Conservation (phyloP, 1,284 basidiomycete genomes). For the Trichosporon asahii region DNA sequence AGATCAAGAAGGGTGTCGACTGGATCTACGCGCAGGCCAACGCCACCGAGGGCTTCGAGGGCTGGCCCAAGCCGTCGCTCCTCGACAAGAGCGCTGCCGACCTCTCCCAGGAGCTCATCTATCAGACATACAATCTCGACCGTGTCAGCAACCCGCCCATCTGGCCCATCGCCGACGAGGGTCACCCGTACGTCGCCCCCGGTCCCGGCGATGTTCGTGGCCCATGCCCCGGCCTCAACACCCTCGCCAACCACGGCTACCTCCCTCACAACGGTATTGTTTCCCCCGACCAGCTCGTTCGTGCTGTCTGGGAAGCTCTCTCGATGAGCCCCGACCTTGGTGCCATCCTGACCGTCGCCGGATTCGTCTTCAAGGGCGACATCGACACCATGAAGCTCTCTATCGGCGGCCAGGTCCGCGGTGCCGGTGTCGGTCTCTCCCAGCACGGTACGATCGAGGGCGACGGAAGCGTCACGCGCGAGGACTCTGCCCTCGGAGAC, state of each 20-base stretch:
- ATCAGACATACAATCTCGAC: neutral
- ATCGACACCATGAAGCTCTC: constrained; percentile 6
- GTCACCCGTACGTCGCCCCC: constrained; percentile 30
- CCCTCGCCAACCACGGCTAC: constrained; percentile 41
- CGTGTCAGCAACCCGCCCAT: neutral
- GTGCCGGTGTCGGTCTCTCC: constrained; percentile 6
- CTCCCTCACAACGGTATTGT: constrained; percentile 37
- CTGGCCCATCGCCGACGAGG: constrained; percentile 14
- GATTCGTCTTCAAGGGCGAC: constrained; percentile 16
- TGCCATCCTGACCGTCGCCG: neutral
- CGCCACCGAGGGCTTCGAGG: neutral
- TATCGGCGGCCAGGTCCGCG: constrained; percentile 12
- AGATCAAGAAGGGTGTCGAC: constrained; percentile 10
- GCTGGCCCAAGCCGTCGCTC: neutral
- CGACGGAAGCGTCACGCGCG: constrained; percentile 14
- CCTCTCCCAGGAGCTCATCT: constrained; percentile 1
- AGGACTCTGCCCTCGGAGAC: constrained; percentile 9
- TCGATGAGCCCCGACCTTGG: constrained; percentile 15
- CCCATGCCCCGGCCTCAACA: constrained; percentile 46
- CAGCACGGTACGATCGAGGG: constrained; percentile 19
- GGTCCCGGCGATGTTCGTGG: constrained; percentile 31
- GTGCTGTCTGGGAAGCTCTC: constrained; percentile 12
- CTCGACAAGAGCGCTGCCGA: neutral
- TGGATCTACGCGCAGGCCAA: neutral
- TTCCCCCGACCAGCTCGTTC: constrained; percentile 27